A percentile compares a stretch with the other conserved stretches of the same genome.
These are phyloP conservation scores for Oleoguttula mirabilis DNA, from an alignment of 495 filamentous ascomycete genomes.

Conservation along the genomic window DNA sequence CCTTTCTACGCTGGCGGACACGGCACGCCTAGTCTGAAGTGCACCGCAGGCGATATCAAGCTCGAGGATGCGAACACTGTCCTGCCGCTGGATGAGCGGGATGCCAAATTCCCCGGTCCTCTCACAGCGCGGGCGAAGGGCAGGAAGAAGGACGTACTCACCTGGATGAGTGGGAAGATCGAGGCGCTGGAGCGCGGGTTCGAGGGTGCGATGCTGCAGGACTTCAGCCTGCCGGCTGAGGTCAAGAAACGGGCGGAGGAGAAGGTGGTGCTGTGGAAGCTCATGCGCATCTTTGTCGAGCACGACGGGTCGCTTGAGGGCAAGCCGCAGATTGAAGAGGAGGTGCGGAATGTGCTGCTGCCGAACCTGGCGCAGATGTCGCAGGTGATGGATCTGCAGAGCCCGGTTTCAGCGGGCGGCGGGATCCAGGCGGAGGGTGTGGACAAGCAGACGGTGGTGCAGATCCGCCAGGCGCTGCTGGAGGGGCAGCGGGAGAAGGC, in stretches of 20 bases:
- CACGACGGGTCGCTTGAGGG: constrained; percentile 73
- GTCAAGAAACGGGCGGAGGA: constrained; percentile 51
- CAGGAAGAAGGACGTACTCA: constrained; percentile 85
- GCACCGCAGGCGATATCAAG: constrained; percentile 75
- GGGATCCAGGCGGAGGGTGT: constrained; percentile 45
- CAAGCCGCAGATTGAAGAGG: constrained; percentile 56
- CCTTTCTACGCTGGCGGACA: constrained; percentile 72
- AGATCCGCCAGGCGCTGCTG: constrained; percentile 58
- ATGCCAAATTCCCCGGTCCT: constrained; percentile 80
- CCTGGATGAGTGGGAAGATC: constrained; percentile 71
- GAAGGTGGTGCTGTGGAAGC: constrained; percentile 76
- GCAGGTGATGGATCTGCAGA: constrained; percentile 12
- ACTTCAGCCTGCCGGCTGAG: constrained; percentile 26
- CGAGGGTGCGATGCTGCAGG: constrained; percentile 37
- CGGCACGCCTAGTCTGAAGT: constrained; percentile 61
- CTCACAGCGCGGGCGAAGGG: constrained; percentile 57
- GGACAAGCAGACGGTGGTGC: constrained; percentile 53
- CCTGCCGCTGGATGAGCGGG: constrained; percentile 52
- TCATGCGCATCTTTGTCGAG: constrained; percentile 68
- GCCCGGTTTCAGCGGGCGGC: constrained; percentile 17
- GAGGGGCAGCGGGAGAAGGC: constrained; percentile 80
- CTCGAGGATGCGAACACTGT: constrained; percentile 56
- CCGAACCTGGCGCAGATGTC: constrained; percentile 40
- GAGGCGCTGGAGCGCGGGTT: constrained; percentile 52
- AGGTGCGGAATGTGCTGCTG: constrained; percentile 60